Evolutionary conservation across 805 yeast genomes (phyloP), one percentile per base, ranked within the genome.

Genomic region (Millerago galiae): DNA sequence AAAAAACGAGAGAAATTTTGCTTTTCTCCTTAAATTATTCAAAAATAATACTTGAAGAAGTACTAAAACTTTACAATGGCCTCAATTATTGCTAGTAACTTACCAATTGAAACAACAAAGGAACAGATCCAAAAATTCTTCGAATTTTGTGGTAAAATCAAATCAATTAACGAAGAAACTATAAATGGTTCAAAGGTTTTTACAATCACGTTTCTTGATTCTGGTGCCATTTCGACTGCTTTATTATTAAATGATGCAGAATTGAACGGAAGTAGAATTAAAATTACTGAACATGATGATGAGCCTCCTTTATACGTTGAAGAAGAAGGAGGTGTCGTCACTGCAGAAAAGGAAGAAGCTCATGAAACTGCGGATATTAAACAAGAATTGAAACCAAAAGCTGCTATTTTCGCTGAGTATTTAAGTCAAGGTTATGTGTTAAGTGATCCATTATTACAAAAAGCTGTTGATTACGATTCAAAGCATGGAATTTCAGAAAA

Each of bases 341-440:
- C 43, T 15, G 16, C 40, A 17, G 36, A 43, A 9, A 15, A 29
- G 2, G 32, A 28, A 15, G 38, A 31, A 34, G 35, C 34, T 27
- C 47, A 39, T 13, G 41, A 45, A 17, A 44, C 54, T 18, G 41
- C 54, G 40, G 87, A 82, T 51, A 74, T 83, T 41, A 61, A 70
- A 5, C 95, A 84, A 63, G 95, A 85, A 55, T 77, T 75, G 46
- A 84, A 84, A 66, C 95, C 95, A 43, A 82, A 82, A 56, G 62
- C 79, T 43, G 77, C 87, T 15, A 78, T 85, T 45, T 66, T 83
- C 64, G 91, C 93, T 1, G 91, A 84, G 61, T 74, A 81, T 53
- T 67, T 84, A 46, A 71, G 87, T 27, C 74, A 78, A n/a, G 95
- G 95, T 5, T 84, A 85, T 58, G 73, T 70, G 15, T 61, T 84